Percentiles rank a stretch among this genome's conserved stretches.
Evolutionary conservation across 768 basidiomycete species (phyloP).

Genomic region (Mrakia frigida): DNA sequence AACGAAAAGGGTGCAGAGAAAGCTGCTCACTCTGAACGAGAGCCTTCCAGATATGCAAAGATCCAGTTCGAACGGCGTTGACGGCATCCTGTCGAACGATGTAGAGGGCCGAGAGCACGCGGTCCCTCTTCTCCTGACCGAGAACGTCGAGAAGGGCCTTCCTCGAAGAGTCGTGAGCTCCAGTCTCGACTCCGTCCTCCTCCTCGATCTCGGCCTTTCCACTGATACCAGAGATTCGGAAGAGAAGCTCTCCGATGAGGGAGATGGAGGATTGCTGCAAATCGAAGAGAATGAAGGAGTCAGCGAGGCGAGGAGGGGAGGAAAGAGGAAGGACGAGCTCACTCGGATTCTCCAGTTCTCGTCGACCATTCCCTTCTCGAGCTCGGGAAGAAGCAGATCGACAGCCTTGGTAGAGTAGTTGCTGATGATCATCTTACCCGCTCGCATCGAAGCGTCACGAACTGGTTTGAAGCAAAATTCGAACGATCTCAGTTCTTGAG

Average conservation of each 20-base stretch:
- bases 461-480: conserved; percentile 48
- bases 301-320: not conserved
- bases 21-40: conserved; percentile 61
- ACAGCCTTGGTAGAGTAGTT: conserved; percentile 90
- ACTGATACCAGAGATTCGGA: conserved; percentile 94
- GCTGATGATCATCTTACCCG: conserved; percentile 95
- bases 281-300: not conserved
- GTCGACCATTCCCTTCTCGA: conserved; percentile 93
- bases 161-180: conserved; percentile 62
- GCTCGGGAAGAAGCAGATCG: conserved; percentile 85
- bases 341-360: conserved; percentile 91
- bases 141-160: conserved; percentile 81
- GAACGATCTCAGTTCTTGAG: not conserved
- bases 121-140: conserved; percentile 79
- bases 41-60: conserved; percentile 97
- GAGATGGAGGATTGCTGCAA: conserved; percentile 86
- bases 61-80: conserved; percentile 78
- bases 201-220: conserved; percentile 72
- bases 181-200: conserved; percentile 60
- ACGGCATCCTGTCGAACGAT: conserved; percentile 91
- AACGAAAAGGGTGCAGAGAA: no score
- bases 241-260: conserved; percentile 88
- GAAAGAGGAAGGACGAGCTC: conserved; percentile 38
- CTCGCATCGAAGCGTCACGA: conserved; percentile 93
- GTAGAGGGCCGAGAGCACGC: conserved; percentile 84